Base-by-base conservation (phyloP, 345 rosid species). In the Rhodomyrtus tomentosa region DNA sequence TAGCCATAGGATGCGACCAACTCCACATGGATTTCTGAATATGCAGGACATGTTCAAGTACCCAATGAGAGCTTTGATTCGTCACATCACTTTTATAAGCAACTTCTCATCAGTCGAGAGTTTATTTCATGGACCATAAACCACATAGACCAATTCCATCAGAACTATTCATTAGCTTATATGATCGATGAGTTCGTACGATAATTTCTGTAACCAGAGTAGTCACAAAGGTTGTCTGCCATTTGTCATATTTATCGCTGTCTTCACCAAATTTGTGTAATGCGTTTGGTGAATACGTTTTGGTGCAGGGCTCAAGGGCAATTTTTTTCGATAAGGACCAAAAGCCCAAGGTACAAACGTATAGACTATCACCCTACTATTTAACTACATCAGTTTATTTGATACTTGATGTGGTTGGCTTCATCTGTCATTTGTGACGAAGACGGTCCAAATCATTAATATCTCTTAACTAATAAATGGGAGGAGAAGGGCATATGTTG, bases 241-340 rank as follows among this genome's bases (percentile, higher is more conserved):
- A 4, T 16, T 20, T 32, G 42, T 62, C 22, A 36, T 32, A 6
- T 59, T 20, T 7, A 15, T 29, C 21, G 22, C 10, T 32, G 6
- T 82, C 68, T 82, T 55, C n/a, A 2, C 21, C 68, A 55, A 55
- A 22, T 50, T 25, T 82, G 15, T 11, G 38, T 38, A 48, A 48
- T 81, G 40, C 40, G 14, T n/a, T 49, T 51, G 40, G 83, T 25
- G 24, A 81, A 48, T 9, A 2, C 9, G 50, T 25, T 81, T 81
- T 22, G 9, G 13, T 55, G 50, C 80, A 88, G 89, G 89, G 89
- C 36, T 16, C 83, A 62, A 88, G 86, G 52, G 89, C 87, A 6
- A 88, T 62, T 79, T 76, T 85, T 42, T 68, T 81, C 81, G 84
- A 88, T 15, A 88, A 83, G 50, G 89, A 85, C 73, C 74, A 83